A percentile compares a stretch with the other conserved stretches of the same genome.
phyloP scores from a whole-genome alignment of 2,329 filamentous ascomycete species.

The Scedosporium apiospermum region DNA sequence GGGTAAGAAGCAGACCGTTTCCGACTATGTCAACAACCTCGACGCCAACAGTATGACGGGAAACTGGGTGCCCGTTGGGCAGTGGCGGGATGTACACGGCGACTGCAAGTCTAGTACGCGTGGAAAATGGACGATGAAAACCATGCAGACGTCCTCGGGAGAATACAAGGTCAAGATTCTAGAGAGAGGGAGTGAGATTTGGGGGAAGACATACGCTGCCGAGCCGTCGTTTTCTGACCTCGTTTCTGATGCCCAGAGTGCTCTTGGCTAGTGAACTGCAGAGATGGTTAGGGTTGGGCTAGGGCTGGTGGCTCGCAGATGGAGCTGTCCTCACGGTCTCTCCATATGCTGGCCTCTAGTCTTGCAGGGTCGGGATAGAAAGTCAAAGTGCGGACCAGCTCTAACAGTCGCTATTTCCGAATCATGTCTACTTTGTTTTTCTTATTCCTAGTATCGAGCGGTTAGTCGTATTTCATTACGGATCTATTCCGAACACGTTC shows the following conservation, averaged over 20 bases:
- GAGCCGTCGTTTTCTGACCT: background rate
- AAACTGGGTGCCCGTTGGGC: background rate
- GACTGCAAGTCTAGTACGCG: background rate
- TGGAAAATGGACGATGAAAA: background rate
- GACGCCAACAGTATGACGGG: background rate
- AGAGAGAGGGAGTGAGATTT: background rate
- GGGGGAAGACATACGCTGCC: background rate
- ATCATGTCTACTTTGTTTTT: no score
- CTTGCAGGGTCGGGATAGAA: no score
- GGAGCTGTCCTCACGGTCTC: no score
- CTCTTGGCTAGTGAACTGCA: background rate
- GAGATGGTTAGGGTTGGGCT: background rate
- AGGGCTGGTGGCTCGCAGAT: background rate
- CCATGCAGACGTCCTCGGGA: background rate
- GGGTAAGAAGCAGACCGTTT: background rate
- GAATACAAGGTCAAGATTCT: background rate
- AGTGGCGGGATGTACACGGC: background rate
- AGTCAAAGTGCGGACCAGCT: no score
- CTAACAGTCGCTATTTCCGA: no score
- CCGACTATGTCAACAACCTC: background rate
- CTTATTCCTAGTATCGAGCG: no score
- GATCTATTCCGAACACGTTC: no score
- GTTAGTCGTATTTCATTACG: no score
- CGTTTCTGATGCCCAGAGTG: background rate
- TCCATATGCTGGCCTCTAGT: no score